These are phyloP conservation scores for Haplosporangium gracile DNA, from an alignment of 192 early-diverging fungal genomes.

Conservation along the genomic window DNA sequence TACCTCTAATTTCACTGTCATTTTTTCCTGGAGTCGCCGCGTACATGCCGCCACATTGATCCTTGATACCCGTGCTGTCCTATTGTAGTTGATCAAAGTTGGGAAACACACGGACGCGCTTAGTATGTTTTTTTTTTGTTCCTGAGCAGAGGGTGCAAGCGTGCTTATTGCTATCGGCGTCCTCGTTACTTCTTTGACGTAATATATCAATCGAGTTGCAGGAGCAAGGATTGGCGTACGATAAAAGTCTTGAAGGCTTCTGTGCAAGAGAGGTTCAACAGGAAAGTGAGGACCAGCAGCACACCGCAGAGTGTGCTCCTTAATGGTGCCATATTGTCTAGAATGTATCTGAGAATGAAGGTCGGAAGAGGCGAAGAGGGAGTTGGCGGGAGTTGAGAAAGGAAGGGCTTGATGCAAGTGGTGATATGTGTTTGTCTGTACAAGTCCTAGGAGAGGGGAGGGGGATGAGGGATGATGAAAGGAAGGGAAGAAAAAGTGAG, in stretches of 20 bases:
- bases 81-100: neutral
- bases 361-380: neutral
- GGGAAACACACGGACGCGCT: neutral
- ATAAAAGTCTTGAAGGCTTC: conserved; percentile 38
- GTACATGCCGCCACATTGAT: conserved; percentile 39
- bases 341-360: conserved; percentile 3
- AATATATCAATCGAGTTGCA: neutral
- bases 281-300: conserved; percentile 12
- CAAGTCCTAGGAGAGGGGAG: neutral
- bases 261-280: conserved; percentile 30
- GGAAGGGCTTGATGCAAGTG: neutral
- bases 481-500: neutral
- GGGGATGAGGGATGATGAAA: neutral
- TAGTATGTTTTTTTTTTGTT: neutral
- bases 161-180: neutral
- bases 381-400: neutral
- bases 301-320: conserved; percentile 19
- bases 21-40: conserved; percentile 28
- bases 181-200: neutral
- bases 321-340: conserved; percentile 24
- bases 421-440: neutral
- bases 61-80: conserved; percentile 15
- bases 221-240: conserved; percentile 13
- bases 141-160: neutral
- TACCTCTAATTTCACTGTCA: conserved; percentile 42